Percentiles rank a stretch among this genome's conserved stretches.
Evolutionary conservation across 306 rosid species (phyloP).

Genomic region (Glycine tomentella): DNA sequence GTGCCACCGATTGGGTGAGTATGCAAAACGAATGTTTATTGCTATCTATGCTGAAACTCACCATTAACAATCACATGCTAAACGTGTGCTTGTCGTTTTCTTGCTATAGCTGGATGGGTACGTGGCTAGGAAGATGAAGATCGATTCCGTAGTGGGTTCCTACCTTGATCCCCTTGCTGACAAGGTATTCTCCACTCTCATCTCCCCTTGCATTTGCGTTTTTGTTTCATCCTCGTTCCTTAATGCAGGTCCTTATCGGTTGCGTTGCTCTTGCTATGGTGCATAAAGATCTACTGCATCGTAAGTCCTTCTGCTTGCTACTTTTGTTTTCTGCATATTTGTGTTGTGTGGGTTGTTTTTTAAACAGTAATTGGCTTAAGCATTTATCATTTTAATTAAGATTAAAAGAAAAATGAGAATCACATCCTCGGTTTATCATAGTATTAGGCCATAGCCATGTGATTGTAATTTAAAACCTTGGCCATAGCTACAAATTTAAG

Average conservation of each 20-base stretch:
- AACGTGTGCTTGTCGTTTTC: neutral
- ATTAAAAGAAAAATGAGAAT: neutral
- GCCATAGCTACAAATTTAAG: neutral
- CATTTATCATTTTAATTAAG: neutral
- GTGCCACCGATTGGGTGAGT: slow-evolving; percentile 97
- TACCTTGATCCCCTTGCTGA: slow-evolving; percentile 98
- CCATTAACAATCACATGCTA: neutral
- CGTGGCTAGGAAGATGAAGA: slow-evolving; percentile 87
- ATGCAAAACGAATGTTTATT: slow-evolving; percentile 1
- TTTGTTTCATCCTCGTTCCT: slow-evolving; percentile 38
- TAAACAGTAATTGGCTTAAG: neutral
- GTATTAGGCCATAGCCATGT: neutral
- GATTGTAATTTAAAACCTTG: too few relatives aligned
- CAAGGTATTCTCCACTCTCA: slow-evolving; percentile 57
- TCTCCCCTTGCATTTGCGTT: neutral
- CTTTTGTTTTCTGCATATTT: neutral
- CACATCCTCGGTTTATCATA: neutral
- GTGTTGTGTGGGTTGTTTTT: neutral
- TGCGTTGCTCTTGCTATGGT: slow-evolving; percentile 95
- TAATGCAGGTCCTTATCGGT: slow-evolving; percentile 83
- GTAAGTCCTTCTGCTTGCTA: slow-evolving; percentile 53
- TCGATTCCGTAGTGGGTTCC: slow-evolving; percentile 93
- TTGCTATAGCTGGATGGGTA: slow-evolving; percentile 80
- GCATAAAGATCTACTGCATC: slow-evolving; percentile 83
- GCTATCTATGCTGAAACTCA: neutral